phyloP scores from a whole-genome alignment of 306 rosid genomes.

The Prunus mira region DNA sequence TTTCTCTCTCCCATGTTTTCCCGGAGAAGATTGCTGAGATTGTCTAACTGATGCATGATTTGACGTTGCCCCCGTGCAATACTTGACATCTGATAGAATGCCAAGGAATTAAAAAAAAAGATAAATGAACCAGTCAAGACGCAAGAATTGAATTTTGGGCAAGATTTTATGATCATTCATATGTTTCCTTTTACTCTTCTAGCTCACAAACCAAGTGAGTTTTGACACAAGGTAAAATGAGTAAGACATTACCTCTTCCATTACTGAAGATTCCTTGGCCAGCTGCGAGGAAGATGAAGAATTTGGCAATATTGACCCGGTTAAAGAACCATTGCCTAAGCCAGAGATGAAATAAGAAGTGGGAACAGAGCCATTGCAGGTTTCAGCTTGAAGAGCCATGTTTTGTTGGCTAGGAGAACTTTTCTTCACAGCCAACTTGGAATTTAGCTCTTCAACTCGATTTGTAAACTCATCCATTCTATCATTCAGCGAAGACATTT shows the following conservation, averaged over 20 bases:
- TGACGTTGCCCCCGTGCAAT: slow-evolving; percentile 77
- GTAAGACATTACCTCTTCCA: slow-evolving; percentile 71
- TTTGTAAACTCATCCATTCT: slow-evolving; percentile 93
- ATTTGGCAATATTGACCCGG: slow-evolving; percentile 62
- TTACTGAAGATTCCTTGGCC: slow-evolving; percentile 60
- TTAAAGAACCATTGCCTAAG: slow-evolving; percentile 63
- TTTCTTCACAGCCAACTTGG: slow-evolving; percentile 54
- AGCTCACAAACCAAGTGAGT: not conserved
- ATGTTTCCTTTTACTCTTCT: not conserved
- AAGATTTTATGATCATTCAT: not conserved
- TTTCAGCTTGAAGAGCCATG: slow-evolving; percentile 65
- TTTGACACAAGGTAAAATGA: not conserved
- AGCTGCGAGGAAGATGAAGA: slow-evolving; percentile 77
- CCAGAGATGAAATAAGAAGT: slow-evolving; percentile 66
- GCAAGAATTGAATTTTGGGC: not conserved
- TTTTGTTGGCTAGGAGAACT: slow-evolving; percentile 75
- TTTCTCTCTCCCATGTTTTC: slow-evolving; percentile 47
- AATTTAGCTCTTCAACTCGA: slow-evolving; percentile 81
- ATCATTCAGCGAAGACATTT: slow-evolving; percentile 85
- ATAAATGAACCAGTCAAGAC: slow-evolving; percentile 1
- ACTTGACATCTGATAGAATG: slow-evolving; percentile 51
- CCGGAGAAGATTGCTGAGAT: slow-evolving; percentile 62
- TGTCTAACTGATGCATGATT: slow-evolving; percentile 76
- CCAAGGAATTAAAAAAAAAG: not conserved
- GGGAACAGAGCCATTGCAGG: slow-evolving; percentile 82